These are phyloP conservation scores for Noccaea bulbosa DNA, from an alignment of 345 rosid species.

Conservation along the genomic window DNA sequence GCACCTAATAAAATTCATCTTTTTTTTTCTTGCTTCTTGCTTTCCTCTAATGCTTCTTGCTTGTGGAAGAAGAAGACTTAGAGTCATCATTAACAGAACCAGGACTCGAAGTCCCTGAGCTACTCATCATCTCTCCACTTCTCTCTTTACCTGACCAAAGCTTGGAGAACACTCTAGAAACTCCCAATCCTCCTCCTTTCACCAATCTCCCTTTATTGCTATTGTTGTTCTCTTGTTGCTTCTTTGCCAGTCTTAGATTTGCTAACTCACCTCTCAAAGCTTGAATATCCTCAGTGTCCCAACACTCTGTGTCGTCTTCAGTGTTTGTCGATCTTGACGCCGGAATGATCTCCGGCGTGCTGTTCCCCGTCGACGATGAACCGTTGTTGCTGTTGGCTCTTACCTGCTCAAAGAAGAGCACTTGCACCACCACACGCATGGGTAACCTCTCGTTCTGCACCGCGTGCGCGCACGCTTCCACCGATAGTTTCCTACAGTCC, in stretches of 20 bases:
- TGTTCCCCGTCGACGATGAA: conserved; percentile 53
- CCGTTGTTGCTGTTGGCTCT: conserved; percentile 52
- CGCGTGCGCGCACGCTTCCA: conserved; percentile 76
- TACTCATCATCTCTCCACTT: conserved; percentile 61
- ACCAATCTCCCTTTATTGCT: conserved; percentile 36
- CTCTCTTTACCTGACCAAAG: conserved; percentile 71
- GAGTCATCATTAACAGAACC: conserved; percentile 72
- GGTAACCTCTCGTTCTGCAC: conserved; percentile 90
- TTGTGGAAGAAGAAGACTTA: conserved; percentile 73
- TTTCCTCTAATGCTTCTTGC: conserved; percentile 46
- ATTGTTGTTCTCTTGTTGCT: conserved; percentile 35
- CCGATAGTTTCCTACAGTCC: conserved; percentile 84
- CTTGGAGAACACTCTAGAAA: conserved; percentile 64
- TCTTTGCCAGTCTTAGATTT: conserved; percentile 49
- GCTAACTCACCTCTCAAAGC: conserved; percentile 75
- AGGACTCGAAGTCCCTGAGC: conserved; percentile 80
- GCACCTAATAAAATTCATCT: conserved; percentile 11
- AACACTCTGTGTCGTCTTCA: conserved; percentile 63
- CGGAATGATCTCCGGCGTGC: conserved; percentile 61
- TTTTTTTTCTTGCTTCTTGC: conserved; percentile 1
- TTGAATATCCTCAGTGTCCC: conserved; percentile 73
- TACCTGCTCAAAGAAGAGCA: conserved; percentile 89
- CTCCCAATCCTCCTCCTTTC: conserved; percentile 64
- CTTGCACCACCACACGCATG: conserved; percentile 83
- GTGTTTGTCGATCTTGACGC: conserved; percentile 74